Percentiles rank a stretch among this genome's conserved stretches.
These are phyloP conservation scores for Epicoccum nigrum DNA, from an alignment of 2,329 filamentous ascomycete genomes.

Conservation along the genomic window DNA sequence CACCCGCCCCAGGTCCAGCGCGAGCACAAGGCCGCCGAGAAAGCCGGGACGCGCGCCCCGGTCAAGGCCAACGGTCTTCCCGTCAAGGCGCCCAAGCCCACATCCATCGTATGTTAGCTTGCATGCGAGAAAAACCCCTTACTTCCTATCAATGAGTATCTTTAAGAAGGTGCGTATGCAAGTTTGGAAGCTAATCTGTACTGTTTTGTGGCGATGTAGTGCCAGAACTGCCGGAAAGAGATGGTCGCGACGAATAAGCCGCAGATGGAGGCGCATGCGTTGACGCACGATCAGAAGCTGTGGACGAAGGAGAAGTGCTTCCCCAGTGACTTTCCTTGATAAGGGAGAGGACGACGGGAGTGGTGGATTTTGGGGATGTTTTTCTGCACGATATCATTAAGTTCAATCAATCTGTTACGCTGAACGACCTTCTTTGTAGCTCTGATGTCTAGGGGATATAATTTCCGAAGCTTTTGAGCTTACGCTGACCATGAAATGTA, in stretches of 20 bases:
- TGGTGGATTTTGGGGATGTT: no score
- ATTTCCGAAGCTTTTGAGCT: no score
- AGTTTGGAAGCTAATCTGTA: constrained; percentile 16
- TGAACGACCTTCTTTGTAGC: no score
- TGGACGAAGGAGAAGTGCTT: constrained; percentile 67
- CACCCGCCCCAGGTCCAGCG: constrained; percentile 52
- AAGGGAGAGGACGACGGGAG: no score
- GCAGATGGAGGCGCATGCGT: constrained; percentile 60
- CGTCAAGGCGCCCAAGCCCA: constrained; percentile 61
- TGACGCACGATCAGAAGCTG: constrained; percentile 55
- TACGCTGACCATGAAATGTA: no score
- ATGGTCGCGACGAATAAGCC: constrained; percentile 59
- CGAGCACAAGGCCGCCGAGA: constrained; percentile 62
- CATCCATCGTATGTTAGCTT: constrained; percentile 53
- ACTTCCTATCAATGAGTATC: no score
- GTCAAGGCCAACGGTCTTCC: constrained; percentile 63
- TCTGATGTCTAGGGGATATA: no score
- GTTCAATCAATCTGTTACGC: no score
- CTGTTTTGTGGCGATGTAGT: constrained; percentile 43
- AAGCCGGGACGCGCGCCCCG: constrained; percentile 59
- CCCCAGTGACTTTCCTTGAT: constrained; percentile 53
- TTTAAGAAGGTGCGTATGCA: no score
- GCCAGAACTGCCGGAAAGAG: constrained; percentile 59
- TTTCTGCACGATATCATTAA: no score
- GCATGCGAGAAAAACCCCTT: background rate